Percentiles rank a stretch among this genome's conserved stretches.
phyloP scores from a whole-genome alignment of 805 yeast species.

The Metschnikowia kofuensis region DNA sequence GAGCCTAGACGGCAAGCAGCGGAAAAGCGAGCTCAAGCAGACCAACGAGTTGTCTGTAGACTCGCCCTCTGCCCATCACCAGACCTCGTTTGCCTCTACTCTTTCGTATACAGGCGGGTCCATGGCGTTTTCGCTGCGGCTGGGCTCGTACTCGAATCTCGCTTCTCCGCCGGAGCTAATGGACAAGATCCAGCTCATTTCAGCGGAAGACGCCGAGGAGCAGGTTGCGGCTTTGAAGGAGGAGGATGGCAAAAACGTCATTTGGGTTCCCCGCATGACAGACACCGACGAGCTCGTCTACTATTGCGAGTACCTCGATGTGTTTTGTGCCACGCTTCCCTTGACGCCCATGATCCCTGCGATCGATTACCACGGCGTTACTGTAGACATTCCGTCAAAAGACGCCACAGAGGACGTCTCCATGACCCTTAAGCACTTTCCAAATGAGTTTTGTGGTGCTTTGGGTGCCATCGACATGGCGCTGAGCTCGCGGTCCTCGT shows the following conservation, averaged over 20 bases:
- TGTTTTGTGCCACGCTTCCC: constrained; percentile 60
- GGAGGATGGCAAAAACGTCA: constrained; percentile 20
- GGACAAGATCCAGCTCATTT: constrained; percentile 15
- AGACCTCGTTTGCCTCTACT: constrained; percentile 12
- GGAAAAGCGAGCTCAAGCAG: constrained; percentile 2
- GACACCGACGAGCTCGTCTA: constrained; percentile 53
- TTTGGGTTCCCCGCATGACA: constrained; percentile 64
- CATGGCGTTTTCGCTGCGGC: constrained; percentile 1
- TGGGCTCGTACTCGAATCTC: constrained; percentile 9
- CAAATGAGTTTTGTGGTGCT: constrained; percentile 5
- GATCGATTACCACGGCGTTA: constrained; percentile 17
- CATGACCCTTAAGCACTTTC: constrained; percentile 12
- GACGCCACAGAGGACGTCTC: constrained; percentile 22
- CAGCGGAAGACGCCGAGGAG: constrained; percentile 29
- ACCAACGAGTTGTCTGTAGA: background rate
- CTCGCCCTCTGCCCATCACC: constrained; percentile 7
- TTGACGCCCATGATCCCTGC: constrained; percentile 26
- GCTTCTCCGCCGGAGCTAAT: constrained; percentile 15
- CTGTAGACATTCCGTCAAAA: constrained; percentile 26
- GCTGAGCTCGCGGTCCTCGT: constrained; percentile 9
- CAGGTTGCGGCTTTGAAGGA: constrained; percentile 23
- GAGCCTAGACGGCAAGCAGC: constrained; percentile 20
- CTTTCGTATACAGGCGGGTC: constrained; percentile 8
- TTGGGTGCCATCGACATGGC: constrained; percentile 1
- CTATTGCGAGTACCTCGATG: constrained; percentile 57